Evolutionary conservation across 805 yeast genomes (phyloP), one percentile per base, ranked within the genome.

Genomic region (Lipomyces kockii): DNA sequence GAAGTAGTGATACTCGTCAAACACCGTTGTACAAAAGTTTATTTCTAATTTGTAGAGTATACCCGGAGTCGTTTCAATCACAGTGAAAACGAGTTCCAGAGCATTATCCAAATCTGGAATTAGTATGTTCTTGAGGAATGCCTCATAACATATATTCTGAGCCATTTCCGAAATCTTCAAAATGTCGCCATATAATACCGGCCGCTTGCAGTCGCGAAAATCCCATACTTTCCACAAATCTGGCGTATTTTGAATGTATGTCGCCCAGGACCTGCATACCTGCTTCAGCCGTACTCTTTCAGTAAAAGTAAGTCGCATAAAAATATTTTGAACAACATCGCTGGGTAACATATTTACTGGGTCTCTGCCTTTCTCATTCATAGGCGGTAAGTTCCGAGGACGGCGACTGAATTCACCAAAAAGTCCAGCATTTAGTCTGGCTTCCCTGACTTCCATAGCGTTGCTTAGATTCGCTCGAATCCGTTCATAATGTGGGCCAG

Each of bases 201-300:
- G 66, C 22, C 66, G 59, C 32, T 9, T 37, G 25, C 60, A 59
- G 43, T 52, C 62, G 14, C 60, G 43, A 25, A 53, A 63, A 34
- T 63, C 66, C 39, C 59, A 51, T 14, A n/a, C 22, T 37, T 57
- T 56, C 66, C 66, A 63, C 14, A 63, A 34, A 12, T 43, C 20
- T 17, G 58, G 54, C 3, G 32, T 53, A 14, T 37, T 29, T 8
- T 22, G 34, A 8, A 59, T 27, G 7, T 37, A 12, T 7, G n/a
- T 12, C 11, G 53, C 54, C 66, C 66, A 63, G 12, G 54, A 7
- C 49, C 35, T 57, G 35, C 52, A 62, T 27, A 62, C 65, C 32
- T 25, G 51, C 35, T 57, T n/a, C 22, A 62, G 43, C 5, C 25
- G 32, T 25, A 55, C 9, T 9, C 57, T 55, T 54, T 58, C 62